Evolutionary conservation across 2,329 filamentous ascomycete species (phyloP).

Genomic region (Exophiala mesophila): DNA sequence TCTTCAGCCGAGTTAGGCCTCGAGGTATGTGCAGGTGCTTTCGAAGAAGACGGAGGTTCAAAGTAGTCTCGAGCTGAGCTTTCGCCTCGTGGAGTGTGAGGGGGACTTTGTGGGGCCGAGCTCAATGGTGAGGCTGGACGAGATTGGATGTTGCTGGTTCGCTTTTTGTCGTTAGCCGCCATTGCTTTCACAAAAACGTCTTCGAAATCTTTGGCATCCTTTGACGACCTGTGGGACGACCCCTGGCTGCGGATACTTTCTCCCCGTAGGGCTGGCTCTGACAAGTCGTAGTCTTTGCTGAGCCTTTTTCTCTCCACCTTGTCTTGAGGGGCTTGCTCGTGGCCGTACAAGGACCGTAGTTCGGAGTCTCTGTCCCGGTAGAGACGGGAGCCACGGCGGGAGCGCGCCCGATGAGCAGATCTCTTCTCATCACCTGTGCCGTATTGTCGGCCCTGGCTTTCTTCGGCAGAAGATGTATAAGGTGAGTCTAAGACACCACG

Average conservation of each 20-base stretch:
- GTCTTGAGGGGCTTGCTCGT: constrained; percentile 2
- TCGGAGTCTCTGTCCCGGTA: constrained; percentile 8
- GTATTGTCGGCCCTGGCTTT: constrained; percentile 9
- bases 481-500: constrained; percentile 20
- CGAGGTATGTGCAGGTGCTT: constrained; percentile 16
- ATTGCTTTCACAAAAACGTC: constrained; percentile 24
- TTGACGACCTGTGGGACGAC: neutral
- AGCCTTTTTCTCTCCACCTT: constrained; percentile 4
- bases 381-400: constrained; percentile 12
- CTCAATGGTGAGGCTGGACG: constrained; percentile 23
- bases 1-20: constrained; percentile 23
- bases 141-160: constrained; percentile 8
- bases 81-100: constrained; percentile 22
- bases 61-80: constrained; percentile 16
- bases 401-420: constrained; percentile 3
- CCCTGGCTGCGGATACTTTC: constrained; percentile 1
- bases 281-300: constrained; percentile 3
- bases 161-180: constrained; percentile 18
- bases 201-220: constrained; percentile 19
- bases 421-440: constrained; percentile 13
- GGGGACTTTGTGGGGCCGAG: constrained; percentile 28
- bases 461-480: constrained; percentile 26
- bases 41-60: constrained; percentile 14
- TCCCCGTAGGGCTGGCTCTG: constrained; percentile 4
- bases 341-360: constrained; percentile 1